These are phyloP conservation scores for Citrullus colocynthis DNA, from an alignment of 306 rosid genomes.

Conservation along the genomic window DNA sequence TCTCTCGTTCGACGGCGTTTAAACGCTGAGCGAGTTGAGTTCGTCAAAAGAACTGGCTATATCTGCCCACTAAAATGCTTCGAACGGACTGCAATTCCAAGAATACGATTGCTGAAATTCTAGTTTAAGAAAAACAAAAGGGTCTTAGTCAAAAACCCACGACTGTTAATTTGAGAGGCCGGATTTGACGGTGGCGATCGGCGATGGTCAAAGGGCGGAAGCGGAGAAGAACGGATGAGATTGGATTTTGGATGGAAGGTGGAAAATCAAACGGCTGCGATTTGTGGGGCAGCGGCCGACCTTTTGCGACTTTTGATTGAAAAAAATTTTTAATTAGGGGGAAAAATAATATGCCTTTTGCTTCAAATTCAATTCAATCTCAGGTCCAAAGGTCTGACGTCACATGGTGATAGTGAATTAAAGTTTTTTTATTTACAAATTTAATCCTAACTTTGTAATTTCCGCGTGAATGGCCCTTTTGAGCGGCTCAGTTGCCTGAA, in stretches of 20 bases:
- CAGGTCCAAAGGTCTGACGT: neutral
- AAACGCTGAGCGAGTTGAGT: constrained; percentile 15
- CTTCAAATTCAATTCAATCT: neutral
- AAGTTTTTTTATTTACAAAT: too few relatives aligned
- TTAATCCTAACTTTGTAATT: too few relatives aligned
- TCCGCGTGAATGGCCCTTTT: too few relatives aligned
- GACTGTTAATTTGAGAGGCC: neutral
- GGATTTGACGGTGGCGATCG: neutral
- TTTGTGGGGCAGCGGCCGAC: neutral
- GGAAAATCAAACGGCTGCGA: constrained; percentile 1
- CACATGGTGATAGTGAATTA: too few relatives aligned
- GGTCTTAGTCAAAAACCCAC: neutral
- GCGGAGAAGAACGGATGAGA: neutral
- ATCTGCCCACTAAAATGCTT: neutral
- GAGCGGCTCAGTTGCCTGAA: too few relatives aligned
- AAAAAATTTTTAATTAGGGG: neutral
- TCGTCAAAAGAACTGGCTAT: neutral
- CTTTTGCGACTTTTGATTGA: neutral
- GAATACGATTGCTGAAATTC: neutral
- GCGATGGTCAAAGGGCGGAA: neutral
- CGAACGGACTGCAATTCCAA: neutral
- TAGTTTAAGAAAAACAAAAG: neutral
- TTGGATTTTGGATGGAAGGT: neutral
- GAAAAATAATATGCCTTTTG: neutral
- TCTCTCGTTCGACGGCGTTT: constrained; percentile 7